A percentile compares a stretch with the other conserved stretches of the same genome.
phyloP scores from a whole-genome alignment of 805 yeast genomes.

The Candida railenensis region DNA sequence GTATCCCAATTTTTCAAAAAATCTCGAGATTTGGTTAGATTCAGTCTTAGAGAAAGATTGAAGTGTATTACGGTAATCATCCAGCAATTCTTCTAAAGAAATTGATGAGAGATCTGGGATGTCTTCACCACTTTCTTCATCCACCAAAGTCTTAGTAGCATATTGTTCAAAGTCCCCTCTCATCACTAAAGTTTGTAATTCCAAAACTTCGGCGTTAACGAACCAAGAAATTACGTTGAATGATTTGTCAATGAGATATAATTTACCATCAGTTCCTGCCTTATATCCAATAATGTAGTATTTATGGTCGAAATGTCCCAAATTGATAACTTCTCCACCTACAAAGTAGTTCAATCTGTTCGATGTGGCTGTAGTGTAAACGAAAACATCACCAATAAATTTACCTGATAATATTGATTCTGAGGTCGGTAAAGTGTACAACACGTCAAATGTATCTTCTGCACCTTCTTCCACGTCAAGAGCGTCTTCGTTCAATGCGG shows the following conservation, averaged over 20 bases:
- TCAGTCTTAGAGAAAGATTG: slow-evolving; percentile 66
- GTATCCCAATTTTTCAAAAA: slow-evolving; percentile 90
- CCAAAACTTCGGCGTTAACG: slow-evolving; percentile 81
- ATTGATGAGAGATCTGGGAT: slow-evolving; percentile 37
- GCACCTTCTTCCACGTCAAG: slow-evolving; percentile 83
- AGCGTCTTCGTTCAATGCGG: slow-evolving; percentile 56
- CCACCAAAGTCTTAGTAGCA: slow-evolving; percentile 26
- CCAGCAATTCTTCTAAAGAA: slow-evolving; percentile 57
- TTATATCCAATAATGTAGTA: slow-evolving; percentile 86
- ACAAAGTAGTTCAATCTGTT: slow-evolving; percentile 92
- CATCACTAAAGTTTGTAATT: slow-evolving; percentile 92
- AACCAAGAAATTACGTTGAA: slow-evolving; percentile 78
- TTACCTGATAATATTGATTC: slow-evolving; percentile 85
- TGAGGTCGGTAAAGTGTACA: slow-evolving; percentile 64
- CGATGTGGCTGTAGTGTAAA: slow-evolving; percentile 76
- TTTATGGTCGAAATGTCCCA: slow-evolving; percentile 88
- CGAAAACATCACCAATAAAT: slow-evolving; percentile 97
- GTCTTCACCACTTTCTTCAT: slow-evolving; percentile 38
- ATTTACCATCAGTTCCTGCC: slow-evolving; percentile 78
- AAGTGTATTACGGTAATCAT: slow-evolving; percentile 46
- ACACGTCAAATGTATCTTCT: slow-evolving; percentile 80
- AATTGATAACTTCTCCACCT: slow-evolving; percentile 88
- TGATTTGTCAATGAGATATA: slow-evolving; percentile 89
- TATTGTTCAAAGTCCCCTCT: slow-evolving; percentile 87
- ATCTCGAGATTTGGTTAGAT: slow-evolving; percentile 78